Evolutionary conservation across 169 alveolate species (phyloP), one percentile per base, ranked within the genome.

Genomic region (Theileria annulata): DNA sequence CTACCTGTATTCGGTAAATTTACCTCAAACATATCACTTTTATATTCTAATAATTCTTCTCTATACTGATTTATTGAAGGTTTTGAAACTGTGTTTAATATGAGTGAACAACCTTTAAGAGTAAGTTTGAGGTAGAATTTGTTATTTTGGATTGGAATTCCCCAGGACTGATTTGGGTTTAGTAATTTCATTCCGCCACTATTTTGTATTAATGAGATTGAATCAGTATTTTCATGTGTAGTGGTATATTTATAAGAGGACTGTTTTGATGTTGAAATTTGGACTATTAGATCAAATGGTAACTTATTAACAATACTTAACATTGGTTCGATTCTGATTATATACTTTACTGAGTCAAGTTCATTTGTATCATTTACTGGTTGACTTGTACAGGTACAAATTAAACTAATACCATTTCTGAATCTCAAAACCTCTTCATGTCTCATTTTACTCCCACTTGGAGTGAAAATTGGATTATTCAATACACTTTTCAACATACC

Each of bases 241-340:
- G 51, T 10, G 13, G 13, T 42, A 42, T 42, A 42, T 42, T 42
- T 42, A 42, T 42, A 12, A 2, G 51, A 42, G 15, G 51, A 10
- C 37, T 62, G 37, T 37, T 68, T 68, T 6, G 23, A 6, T 1
- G 63, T 17, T 0, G 76, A 68, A 21, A 68, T 23, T 17, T 35
- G 25, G 6, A 68, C 59, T 6, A 21, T 13, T 23, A 82, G 30
- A 25, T 82, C 81, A 27, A 72, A 82, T 31, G 89, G 89, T 58
- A 82, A 69, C 59, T 66, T 82, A 69, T 82, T 82, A 19, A 63
- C 70, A 35, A 82, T 31, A 21, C 59, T 76, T 42, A 63, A 56
- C 73, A 74, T 82, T 31, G 89, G 89, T 31, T 82, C 86, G 28
- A 82, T 75, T 6, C 25, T 68, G 71, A 82, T 25, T 4, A 35